phyloP scores from a whole-genome alignment of 371 early-diverging fungal species.

The Mortierella sp. region DNA sequence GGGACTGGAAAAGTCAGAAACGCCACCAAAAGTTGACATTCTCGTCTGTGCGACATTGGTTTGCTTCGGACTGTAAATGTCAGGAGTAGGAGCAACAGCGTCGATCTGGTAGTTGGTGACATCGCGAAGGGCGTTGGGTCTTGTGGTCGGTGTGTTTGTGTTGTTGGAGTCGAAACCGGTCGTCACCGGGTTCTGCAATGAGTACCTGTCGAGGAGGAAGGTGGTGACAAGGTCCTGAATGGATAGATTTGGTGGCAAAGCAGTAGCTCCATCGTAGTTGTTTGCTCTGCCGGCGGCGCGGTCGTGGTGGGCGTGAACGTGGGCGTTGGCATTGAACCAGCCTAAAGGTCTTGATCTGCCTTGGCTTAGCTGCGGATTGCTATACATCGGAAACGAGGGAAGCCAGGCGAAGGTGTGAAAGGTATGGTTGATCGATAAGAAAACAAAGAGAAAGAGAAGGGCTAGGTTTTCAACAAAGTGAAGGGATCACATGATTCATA shows the following conservation, averaged over 20 bases:
- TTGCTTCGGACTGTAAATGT: no score
- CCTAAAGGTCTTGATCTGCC: neutral
- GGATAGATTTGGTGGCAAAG: no score
- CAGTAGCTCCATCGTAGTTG: neutral
- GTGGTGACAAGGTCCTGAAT: neutral
- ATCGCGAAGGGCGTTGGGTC: neutral
- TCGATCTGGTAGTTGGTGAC: no score
- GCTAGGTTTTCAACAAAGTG: neutral
- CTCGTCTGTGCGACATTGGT: neutral
- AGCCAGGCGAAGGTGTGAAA: neutral
- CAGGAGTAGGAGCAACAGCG: no score
- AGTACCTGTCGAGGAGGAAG: slow-evolving; percentile 24
- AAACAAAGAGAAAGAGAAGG: neutral
- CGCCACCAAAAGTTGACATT: slow-evolving; percentile 10
- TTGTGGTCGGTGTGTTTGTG: neutral
- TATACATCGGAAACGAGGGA: neutral
- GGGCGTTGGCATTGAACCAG: no score
- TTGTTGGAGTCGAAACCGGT: neutral
- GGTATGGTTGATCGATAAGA: no score
- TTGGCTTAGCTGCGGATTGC: neutral
- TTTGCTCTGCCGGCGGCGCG: neutral
- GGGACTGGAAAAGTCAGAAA: neutral
- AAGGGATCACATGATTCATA: no score
- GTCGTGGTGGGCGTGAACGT: neutral
- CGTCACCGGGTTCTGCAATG: neutral